Evolutionary conservation across 2,329 filamentous ascomycete genomes (phyloP).

Genomic region (Ceratocystis papillata): DNA sequence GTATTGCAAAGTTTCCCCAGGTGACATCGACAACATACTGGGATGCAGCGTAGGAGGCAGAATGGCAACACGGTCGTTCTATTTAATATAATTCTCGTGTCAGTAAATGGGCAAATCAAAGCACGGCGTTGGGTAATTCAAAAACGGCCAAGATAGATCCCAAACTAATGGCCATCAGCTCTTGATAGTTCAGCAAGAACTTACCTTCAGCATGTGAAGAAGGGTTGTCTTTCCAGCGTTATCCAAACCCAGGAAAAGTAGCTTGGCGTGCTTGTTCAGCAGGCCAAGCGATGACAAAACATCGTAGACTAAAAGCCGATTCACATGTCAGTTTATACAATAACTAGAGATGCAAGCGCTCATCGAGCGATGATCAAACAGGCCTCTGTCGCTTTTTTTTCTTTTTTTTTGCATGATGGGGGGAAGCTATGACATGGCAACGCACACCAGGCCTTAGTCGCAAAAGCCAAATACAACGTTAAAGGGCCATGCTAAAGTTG

Average conservation of each 20-base stretch:
- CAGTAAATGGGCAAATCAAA: not conserved
- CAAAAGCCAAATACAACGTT: not conserved
- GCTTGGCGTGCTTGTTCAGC: slow-evolving; percentile 91
- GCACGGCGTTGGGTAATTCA: not conserved
- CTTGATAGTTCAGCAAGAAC: slow-evolving; percentile 27
- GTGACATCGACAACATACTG: slow-evolving; percentile 46
- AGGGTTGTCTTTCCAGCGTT: slow-evolving; percentile 92
- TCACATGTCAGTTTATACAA: slow-evolving; percentile 25
- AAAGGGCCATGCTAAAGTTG: not conserved
- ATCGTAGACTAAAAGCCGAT: slow-evolving; percentile 58
- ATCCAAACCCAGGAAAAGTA: slow-evolving; percentile 84
- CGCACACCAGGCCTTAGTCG: not conserved
- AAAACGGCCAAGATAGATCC: not conserved
- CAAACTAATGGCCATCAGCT: not conserved
- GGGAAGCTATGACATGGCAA: not conserved
- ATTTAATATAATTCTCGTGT: slow-evolving; percentile 18
- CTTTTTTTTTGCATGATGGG: not conserved
- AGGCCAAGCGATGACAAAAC: slow-evolving; percentile 76
- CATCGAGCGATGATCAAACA: not conserved
- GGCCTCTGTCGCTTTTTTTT: not conserved
- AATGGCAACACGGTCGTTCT: slow-evolving; percentile 89
- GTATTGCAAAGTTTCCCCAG: not conserved
- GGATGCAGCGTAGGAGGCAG: slow-evolving; percentile 85
- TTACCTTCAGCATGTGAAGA: slow-evolving; percentile 88
- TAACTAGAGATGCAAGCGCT: not conserved